Conservation (phyloP, 805 yeast genomes). For the Millerozyma miso region DNA sequence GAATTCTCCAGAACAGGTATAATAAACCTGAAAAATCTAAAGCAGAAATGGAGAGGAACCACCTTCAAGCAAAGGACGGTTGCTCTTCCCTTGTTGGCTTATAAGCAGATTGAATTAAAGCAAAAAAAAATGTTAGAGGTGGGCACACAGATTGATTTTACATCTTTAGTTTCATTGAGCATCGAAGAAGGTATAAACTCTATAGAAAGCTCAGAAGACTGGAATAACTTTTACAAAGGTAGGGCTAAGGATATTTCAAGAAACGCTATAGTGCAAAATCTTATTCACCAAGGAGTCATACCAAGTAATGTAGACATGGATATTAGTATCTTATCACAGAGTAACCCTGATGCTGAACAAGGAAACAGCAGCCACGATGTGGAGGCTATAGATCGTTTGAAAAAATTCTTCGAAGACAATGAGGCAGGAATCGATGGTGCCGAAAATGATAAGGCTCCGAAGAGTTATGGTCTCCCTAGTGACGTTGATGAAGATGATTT, state of each 20-base stretch:
- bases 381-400: slow-evolving; percentile 2
- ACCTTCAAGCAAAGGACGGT: neutral
- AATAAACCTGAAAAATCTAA: neutral
- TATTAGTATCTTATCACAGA: neutral
- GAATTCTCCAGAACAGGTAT: slow-evolving; percentile 1
- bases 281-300: slow-evolving; percentile 7
- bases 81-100: slow-evolving; percentile 6
- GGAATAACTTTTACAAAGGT: neutral
- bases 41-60: neutral
- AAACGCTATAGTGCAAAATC: slow-evolving; percentile 7
- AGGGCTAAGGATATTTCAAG: slow-evolving; percentile 4
- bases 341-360: neutral
- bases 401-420: slow-evolving; percentile 7
- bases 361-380: slow-evolving; percentile 4
- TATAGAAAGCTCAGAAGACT: neutral
- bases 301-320: slow-evolving; percentile 1
- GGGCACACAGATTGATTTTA: neutral
- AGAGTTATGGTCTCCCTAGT: slow-evolving; percentile 1
- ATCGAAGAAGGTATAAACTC: slow-evolving; percentile 1
- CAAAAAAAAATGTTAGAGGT: neutral
- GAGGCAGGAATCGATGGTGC: slow-evolving; percentile 7
- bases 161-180: slow-evolving; percentile 1
- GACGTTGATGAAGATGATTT: slow-evolving; percentile 63
- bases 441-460: slow-evolving; percentile 1
- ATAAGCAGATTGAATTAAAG: slow-evolving; percentile 3